phyloP scores from a whole-genome alignment of 345 rosid species.

The Erysimum cheiranthoides region DNA sequence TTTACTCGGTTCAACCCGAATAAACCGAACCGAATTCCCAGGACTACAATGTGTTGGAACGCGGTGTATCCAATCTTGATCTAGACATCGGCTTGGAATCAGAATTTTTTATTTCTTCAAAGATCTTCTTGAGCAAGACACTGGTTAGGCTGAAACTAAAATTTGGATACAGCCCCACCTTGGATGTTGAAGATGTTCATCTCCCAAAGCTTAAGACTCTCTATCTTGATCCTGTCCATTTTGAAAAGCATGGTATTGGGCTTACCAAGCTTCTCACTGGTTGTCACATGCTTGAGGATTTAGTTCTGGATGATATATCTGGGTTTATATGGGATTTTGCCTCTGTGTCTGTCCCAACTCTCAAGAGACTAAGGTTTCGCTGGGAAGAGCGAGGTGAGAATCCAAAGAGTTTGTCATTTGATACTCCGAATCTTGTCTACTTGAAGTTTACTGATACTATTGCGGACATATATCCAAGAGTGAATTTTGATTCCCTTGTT shows the following conservation, averaged over 20 bases:
- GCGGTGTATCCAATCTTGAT: slow-evolving; percentile 16
- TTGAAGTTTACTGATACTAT: slow-evolving; percentile 2
- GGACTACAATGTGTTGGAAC: not conserved
- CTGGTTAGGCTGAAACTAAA: not conserved
- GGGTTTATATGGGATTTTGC: not conserved
- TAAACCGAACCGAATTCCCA: no score
- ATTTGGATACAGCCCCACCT: not conserved
- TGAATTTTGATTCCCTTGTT: slow-evolving; percentile 20
- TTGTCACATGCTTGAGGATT: slow-evolving; percentile 8
- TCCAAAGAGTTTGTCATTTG: not conserved
- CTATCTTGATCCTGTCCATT: not conserved
- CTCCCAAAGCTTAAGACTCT: slow-evolving; percentile 29
- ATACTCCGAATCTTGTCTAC: slow-evolving; percentile 23
- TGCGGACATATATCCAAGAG: not conserved
- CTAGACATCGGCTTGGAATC: not conserved
- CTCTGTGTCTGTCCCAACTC: slow-evolving; percentile 15
- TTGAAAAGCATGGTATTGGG: slow-evolving; percentile 17
- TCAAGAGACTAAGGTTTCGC: not conserved
- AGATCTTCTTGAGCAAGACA: slow-evolving; percentile 8
- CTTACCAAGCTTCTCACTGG: slow-evolving; percentile 26
- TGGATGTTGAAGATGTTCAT: not conserved
- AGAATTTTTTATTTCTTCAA: not conserved
- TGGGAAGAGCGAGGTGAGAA: not conserved
- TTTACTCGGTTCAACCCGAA: no score
- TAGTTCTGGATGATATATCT: not conserved